Percentiles rank a stretch among this genome's conserved stretches.
Evolutionary conservation across 2,329 filamentous ascomycete species (phyloP).

Genomic region (Sclerotinia borealis): DNA sequence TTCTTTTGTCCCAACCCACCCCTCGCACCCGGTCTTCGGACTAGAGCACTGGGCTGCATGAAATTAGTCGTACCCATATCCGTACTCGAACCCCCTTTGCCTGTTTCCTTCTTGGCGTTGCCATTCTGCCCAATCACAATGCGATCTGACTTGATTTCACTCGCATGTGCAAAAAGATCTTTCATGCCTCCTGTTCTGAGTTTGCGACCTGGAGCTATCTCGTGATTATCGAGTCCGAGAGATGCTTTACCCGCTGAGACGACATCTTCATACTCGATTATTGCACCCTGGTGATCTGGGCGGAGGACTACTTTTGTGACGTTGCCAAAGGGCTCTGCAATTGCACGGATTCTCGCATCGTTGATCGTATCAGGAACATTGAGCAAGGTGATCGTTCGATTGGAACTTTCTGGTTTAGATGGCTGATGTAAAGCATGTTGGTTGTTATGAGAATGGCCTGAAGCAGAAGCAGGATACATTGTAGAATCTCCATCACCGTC

Average conservation of each 20-base stretch:
- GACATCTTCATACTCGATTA: conserved; percentile 70
- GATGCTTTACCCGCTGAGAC: conserved; percentile 65
- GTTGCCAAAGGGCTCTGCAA: conserved; percentile 64
- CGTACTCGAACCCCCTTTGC: neutral
- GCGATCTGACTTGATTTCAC: conserved; percentile 39
- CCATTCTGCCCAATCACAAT: conserved; percentile 33
- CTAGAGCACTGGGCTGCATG: conserved; percentile 27
- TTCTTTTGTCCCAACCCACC: conserved; percentile 35
- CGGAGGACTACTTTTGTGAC: conserved; percentile 73
- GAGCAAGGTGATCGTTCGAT: conserved; percentile 74
- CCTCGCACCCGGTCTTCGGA: conserved; percentile 33
- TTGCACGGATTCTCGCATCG: conserved; percentile 68
- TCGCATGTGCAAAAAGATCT: conserved; percentile 49
- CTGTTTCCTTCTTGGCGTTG: conserved; percentile 21
- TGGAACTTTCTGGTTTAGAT: conserved; percentile 45
- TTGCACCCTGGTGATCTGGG: conserved; percentile 76
- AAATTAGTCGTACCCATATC: conserved; percentile 34
- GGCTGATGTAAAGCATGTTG: conserved; percentile 30
- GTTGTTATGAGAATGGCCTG: conserved; percentile 17
- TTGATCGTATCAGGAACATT: conserved; percentile 90
- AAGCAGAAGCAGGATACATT: conserved; percentile 26
- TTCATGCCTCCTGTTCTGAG: conserved; percentile 49
- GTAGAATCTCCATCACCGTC: conserved; percentile 32
- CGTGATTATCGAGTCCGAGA: conserved; percentile 50
- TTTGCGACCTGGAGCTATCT: conserved; percentile 45